Percentiles rank a stretch among this genome's conserved stretches.
phyloP scores from a whole-genome alignment of 139 green algal species.

The Coelastrella sp. region DNA sequence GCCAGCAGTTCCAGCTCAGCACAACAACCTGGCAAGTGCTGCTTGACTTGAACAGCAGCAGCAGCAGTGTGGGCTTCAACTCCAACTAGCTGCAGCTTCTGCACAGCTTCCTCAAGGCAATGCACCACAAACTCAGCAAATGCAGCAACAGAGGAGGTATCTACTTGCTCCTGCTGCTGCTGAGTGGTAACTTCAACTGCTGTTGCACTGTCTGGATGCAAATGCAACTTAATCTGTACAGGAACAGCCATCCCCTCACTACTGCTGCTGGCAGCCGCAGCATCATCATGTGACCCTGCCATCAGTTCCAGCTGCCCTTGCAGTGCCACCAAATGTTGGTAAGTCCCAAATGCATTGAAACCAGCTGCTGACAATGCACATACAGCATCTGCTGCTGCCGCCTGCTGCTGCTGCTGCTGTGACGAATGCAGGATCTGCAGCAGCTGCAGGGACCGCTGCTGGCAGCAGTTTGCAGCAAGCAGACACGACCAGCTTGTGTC shows the following conservation, averaged over 20 bases:
- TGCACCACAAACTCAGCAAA: neutral
- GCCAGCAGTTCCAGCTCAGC: constrained; percentile 13
- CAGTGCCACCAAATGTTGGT: neutral
- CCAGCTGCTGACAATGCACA: neutral
- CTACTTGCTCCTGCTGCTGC: neutral
- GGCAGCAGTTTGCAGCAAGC: neutral
- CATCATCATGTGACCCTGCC: neutral
- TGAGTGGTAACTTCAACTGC: neutral
- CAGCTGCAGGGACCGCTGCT: constrained; percentile 28
- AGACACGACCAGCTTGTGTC: neutral
- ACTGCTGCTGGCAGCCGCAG: constrained; percentile 6
- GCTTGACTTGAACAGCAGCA: neutral
- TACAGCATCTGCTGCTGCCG: neutral
- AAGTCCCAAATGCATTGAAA: constrained; percentile 31
- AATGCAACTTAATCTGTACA: neutral
- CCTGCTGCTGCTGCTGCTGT: constrained; percentile 4
- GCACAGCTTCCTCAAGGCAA: neutral
- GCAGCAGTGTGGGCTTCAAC: neutral
- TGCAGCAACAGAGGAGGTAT: no score
- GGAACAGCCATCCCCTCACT: neutral
- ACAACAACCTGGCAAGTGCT: neutral
- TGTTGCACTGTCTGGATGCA: neutral
- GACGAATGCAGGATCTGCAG: constrained; percentile 25
- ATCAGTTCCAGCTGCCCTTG: constrained; percentile 11
- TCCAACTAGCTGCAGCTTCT: constrained; percentile 5